These are phyloP conservation scores for Cynara cardunculus DNA, from an alignment of 129 eudicot genomes.

Conservation along the genomic window DNA sequence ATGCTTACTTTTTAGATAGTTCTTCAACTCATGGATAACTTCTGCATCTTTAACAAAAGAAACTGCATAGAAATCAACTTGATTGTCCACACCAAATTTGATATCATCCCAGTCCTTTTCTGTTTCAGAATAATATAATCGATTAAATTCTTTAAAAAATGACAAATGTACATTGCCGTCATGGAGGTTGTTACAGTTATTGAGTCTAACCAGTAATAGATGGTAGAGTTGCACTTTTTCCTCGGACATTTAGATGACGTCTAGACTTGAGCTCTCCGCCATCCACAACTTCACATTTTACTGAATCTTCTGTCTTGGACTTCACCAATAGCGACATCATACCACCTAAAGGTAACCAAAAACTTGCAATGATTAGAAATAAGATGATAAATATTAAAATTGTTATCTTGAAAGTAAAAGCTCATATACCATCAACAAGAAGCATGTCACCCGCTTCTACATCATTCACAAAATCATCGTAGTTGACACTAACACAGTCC, in stretches of 20 bases:
- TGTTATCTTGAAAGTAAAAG: neutral
- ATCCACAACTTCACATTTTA: slow-evolving; percentile 95
- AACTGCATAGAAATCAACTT: slow-evolving; percentile 97
- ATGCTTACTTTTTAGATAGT: slow-evolving; percentile 73
- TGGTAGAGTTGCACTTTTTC: slow-evolving; percentile 97
- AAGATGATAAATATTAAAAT: neutral
- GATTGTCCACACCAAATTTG: slow-evolving; percentile 96
- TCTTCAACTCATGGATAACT: slow-evolving; percentile 91
- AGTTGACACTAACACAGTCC: slow-evolving; percentile 92
- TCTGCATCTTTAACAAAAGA: slow-evolving; percentile 98
- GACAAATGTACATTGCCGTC: neutral
- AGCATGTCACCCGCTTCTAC: slow-evolving; percentile 99
- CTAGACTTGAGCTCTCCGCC: slow-evolving; percentile 98
- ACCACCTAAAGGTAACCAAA: slow-evolving; percentile 56
- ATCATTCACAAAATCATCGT: slow-evolving; percentile 95
- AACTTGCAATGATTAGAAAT: slow-evolving; percentile 22
- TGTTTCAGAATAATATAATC: slow-evolving; percentile 30
- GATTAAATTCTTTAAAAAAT: slow-evolving; percentile 6
- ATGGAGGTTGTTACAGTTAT: neutral
- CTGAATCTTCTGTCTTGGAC: slow-evolving; percentile 88
- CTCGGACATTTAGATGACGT: slow-evolving; percentile 92
- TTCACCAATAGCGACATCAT: slow-evolving; percentile 92
- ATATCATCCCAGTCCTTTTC: slow-evolving; percentile 99
- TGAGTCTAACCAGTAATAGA: slow-evolving; percentile 82
- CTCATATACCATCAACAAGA: slow-evolving; percentile 80